Conservation (phyloP, 495 filamentous ascomycete genomes). For the Peziza echinospora region DNA sequence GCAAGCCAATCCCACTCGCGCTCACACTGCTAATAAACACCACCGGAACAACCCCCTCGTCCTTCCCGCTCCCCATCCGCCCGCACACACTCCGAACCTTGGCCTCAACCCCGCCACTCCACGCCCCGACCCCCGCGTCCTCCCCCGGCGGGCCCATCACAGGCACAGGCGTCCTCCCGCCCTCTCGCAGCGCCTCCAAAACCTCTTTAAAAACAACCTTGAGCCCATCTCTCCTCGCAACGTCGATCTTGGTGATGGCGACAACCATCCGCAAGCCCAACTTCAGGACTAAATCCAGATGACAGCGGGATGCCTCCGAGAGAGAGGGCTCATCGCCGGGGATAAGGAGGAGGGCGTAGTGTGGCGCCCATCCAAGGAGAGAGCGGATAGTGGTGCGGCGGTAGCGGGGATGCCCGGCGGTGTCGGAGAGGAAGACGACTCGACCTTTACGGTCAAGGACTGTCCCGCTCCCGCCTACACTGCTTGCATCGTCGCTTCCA, state of each 20-base stretch:
- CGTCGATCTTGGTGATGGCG: conserved; percentile 74
- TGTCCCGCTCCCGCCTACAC: no score
- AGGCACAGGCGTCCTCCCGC: conserved; percentile 49
- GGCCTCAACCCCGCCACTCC: conserved; percentile 26
- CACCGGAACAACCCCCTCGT: conserved; percentile 49
- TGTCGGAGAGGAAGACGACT: conserved; percentile 70
- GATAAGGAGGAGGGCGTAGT: conserved; percentile 78
- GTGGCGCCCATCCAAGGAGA: conserved; percentile 85
- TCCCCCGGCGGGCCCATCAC: conserved; percentile 33
- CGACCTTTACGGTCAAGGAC: conserved; percentile 33
- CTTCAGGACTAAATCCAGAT: conserved; percentile 71
- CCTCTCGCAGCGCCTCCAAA: conserved; percentile 54
- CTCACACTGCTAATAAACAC: conserved; percentile 71
- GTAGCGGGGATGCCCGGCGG: conserved; percentile 73
- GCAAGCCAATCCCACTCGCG: conserved; percentile 54
- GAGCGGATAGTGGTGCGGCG: conserved; percentile 69
- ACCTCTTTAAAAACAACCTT: conserved; percentile 46
- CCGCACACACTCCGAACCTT: conserved; percentile 30
- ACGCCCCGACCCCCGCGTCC: conserved; percentile 19
- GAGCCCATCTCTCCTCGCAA: conserved; percentile 51
- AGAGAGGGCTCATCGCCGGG: conserved; percentile 28
- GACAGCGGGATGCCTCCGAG: conserved; percentile 50
- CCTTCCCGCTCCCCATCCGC: conserved; percentile 25
- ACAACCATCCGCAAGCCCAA: conserved; percentile 53
- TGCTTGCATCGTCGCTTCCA: conserved; percentile 38